A percentile compares a stretch with the other conserved stretches of the same genome.
These are phyloP conservation scores for Mytilinidion resinicola DNA, from an alignment of 495 filamentous ascomycete species.

Conservation along the genomic window DNA sequence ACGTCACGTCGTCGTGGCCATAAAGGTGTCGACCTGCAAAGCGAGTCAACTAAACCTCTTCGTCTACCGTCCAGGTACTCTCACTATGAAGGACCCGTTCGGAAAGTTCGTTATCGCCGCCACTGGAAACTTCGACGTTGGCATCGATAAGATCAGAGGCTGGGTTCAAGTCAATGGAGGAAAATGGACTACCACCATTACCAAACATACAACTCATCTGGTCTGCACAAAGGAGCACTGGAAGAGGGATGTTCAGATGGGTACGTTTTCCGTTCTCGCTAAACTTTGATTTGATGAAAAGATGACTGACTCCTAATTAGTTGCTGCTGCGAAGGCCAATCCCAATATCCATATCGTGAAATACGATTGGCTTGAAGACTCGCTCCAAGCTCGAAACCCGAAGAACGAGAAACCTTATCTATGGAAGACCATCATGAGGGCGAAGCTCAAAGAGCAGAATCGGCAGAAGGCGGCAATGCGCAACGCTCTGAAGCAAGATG, in stretches of 20 bases:
- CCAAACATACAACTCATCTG: slow-evolving; percentile 49
- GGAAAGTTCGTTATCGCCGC: slow-evolving; percentile 31
- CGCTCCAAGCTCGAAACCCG: slow-evolving; percentile 34
- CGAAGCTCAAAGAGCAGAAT: slow-evolving; percentile 29
- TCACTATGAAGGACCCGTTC: slow-evolving; percentile 26
- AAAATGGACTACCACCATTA: slow-evolving; percentile 37
- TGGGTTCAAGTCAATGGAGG: slow-evolving; percentile 55
- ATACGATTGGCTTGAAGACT: slow-evolving; percentile 59
- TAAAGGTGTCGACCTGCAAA: too few species aligned
- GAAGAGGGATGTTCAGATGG: slow-evolving; percentile 39
- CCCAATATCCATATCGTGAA: slow-evolving; percentile 48
- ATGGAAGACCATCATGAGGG: slow-evolving; percentile 35
- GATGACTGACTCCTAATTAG: background rate
- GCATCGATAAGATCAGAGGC: slow-evolving; percentile 40
- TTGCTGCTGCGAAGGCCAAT: slow-evolving; percentile 34
- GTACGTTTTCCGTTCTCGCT: slow-evolving; percentile 33
- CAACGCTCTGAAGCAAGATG: slow-evolving; percentile 8
- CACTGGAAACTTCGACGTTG: slow-evolving; percentile 41
- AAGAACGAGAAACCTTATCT: slow-evolving; percentile 45
- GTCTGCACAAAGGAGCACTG: slow-evolving; percentile 50
- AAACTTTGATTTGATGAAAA: background rate
- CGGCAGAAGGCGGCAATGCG: slow-evolving; percentile 25
- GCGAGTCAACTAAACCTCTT: too few species aligned
- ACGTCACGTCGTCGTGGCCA: too few species aligned
- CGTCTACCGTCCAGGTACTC: too few species aligned